phyloP scores from a whole-genome alignment of 495 filamentous ascomycete genomes.

The Chaetomidium leptoderma region DNA sequence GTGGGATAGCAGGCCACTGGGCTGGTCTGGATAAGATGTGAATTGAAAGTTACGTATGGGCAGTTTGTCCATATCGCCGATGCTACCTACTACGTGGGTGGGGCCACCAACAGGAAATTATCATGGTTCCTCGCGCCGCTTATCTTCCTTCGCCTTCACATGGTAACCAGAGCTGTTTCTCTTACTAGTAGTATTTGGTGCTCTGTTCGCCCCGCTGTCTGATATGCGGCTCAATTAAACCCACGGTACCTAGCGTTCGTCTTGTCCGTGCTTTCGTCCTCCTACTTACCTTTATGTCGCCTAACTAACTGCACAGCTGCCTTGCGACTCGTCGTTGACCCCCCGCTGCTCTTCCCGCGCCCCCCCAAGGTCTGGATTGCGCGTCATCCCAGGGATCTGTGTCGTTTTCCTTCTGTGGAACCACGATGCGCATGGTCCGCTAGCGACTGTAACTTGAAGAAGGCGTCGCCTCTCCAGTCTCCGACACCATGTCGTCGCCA shows the following conservation, averaged over 20 bases:
- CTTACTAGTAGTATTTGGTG: not conserved
- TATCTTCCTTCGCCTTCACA: constrained; percentile 5
- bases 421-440: constrained; percentile 18
- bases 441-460: constrained; percentile 12
- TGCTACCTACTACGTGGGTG: not conserved
- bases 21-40: not conserved
- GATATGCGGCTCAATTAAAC: not conserved
- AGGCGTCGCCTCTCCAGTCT: not conserved
- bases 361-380: not conserved
- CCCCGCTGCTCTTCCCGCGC: too few relatives aligned
- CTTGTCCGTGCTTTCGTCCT: not conserved
- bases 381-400: not conserved
- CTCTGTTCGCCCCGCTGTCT: not conserved
- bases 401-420: constrained; percentile 14
- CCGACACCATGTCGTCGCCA: constrained; percentile 33
- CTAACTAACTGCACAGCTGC: not conserved
- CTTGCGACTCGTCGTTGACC: too few relatives aligned
- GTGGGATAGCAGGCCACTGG: not conserved
- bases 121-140: not conserved
- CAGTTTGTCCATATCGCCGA: too few relatives aligned
- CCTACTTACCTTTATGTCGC: too few relatives aligned
- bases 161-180: not conserved
- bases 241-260: not conserved
- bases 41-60: too few relatives aligned
- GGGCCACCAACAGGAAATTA: constrained; percentile 3